Conservation (phyloP, 805 yeast species). For the Saturnispora ahearnii region DNA sequence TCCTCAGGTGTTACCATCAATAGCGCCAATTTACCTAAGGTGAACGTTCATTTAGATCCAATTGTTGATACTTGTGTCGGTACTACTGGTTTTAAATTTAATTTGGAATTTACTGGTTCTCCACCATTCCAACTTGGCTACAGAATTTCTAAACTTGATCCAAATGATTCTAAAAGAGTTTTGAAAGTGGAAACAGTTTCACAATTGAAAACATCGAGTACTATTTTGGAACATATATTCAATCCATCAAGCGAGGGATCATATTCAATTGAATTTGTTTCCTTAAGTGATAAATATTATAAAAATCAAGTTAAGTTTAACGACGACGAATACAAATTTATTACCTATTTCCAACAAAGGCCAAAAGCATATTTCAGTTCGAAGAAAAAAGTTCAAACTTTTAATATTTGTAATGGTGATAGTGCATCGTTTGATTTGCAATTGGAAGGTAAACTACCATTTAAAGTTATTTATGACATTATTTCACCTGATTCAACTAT, state of each 20-base stretch:
- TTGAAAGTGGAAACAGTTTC: slow-evolving; percentile 21
- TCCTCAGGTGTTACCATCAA: slow-evolving; percentile 40
- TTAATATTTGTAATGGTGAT: slow-evolving; percentile 26
- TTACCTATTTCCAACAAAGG: slow-evolving; percentile 62
- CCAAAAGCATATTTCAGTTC: slow-evolving; percentile 43
- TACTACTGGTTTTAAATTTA: slow-evolving; percentile 65
- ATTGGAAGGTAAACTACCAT: slow-evolving; percentile 77
- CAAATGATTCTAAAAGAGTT: slow-evolving; percentile 24
- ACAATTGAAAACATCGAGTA: slow-evolving; percentile 26
- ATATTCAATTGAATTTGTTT: slow-evolving; percentile 63
- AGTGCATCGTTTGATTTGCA: slow-evolving; percentile 41
- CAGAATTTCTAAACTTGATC: slow-evolving; percentile 45
- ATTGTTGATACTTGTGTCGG: slow-evolving; percentile 87
- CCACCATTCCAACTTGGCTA: slow-evolving; percentile 73
- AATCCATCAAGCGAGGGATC: slow-evolving; percentile 76
- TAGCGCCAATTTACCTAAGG: slow-evolving; percentile 34
- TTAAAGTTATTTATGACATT: slow-evolving; percentile 58
- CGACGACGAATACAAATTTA: slow-evolving; percentile 42
- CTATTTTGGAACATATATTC: slow-evolving; percentile 43
- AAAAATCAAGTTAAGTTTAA: slow-evolving; percentile 24
- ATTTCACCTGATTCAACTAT: slow-evolving; percentile 45
- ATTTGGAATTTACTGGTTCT: slow-evolving; percentile 66
- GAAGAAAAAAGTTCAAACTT: slow-evolving; percentile 13
- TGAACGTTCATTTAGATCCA: slow-evolving; percentile 42
- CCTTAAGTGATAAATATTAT: slow-evolving; percentile 58